phyloP scores from a whole-genome alignment of 257 asterid species.

The Phtheirospermum japonicum region DNA sequence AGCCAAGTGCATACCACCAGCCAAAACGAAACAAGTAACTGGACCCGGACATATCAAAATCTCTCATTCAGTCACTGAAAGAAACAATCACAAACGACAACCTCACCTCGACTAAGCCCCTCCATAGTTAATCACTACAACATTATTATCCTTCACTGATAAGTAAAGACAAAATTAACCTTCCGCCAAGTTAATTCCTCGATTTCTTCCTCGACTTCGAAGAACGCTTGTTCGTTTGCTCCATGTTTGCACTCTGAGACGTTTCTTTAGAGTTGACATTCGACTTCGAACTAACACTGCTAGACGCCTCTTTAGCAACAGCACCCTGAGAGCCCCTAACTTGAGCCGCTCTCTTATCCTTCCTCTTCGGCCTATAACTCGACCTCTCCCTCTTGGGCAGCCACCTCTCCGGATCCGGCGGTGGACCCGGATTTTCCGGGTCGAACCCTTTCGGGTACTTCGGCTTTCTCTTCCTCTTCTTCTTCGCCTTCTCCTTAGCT shows the following conservation, averaged over 20 bases:
- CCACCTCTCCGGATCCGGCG: conserved; percentile 98
- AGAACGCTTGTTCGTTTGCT: conserved; percentile 50
- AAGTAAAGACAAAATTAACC: too few species aligned
- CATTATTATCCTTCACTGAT: too few species aligned
- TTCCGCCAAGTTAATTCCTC: conserved; percentile 36
- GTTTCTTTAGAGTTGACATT: conserved; percentile 52
- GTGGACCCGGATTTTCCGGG: conserved; percentile 91
- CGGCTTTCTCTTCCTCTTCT: conserved; percentile 95
- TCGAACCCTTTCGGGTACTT: conserved; percentile 91
- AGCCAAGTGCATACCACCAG: neutral
- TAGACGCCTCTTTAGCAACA: conserved; percentile 60
- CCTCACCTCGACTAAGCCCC: too few species aligned
- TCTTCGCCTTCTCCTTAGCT: conserved; percentile 76
- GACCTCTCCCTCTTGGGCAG: conserved; percentile 94
- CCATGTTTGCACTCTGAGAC: conserved; percentile 46
- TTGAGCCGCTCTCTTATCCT: conserved; percentile 91
- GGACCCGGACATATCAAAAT: neutral
- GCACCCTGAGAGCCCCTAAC: conserved; percentile 95
- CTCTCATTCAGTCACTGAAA: neutral
- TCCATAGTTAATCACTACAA: too few species aligned
- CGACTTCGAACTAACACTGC: conserved; percentile 39
- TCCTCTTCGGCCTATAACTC: conserved; percentile 82
- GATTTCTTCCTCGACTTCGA: conserved; percentile 83
- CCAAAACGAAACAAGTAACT: neutral
- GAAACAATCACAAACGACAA: neutral